Conservation (phyloP, 2,329 filamentous ascomycete species). For the Penicillium sp. region DNA sequence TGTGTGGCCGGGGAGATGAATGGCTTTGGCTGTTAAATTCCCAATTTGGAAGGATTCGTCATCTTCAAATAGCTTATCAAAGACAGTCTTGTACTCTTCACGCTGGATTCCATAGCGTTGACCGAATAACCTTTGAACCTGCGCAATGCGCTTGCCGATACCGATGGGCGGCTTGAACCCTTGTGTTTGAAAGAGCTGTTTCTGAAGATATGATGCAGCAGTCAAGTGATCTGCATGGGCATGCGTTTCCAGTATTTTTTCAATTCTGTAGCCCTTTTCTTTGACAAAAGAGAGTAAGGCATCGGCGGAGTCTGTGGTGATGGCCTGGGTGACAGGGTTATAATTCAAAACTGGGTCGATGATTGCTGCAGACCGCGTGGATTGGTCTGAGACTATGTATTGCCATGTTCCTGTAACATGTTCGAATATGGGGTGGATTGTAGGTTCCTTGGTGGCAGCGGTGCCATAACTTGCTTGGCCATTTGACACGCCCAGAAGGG, state of each 20-base stretch:
- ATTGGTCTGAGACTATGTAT: conserved; percentile 59
- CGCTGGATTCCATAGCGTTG: conserved; percentile 49
- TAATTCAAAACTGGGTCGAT: conserved; percentile 65
- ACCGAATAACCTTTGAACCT: conserved; percentile 56
- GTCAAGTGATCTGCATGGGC: conserved; percentile 55
- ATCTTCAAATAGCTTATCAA: conserved; percentile 57
- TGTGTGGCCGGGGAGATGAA: conserved; percentile 64
- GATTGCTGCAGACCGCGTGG: conserved; percentile 51
- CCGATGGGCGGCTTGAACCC: conserved; percentile 48
- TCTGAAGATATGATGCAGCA: conserved; percentile 58
- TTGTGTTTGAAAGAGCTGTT: conserved; percentile 38
- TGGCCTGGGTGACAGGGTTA: conserved; percentile 43
- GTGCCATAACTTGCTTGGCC: conserved; percentile 9
- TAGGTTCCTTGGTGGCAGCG: conserved; percentile 17
- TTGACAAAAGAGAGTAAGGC: conserved; percentile 47
- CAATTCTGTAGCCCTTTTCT: conserved; percentile 50
- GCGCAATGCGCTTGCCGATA: conserved; percentile 58
- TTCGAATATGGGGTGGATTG: conserved; percentile 38
- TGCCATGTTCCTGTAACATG: conserved; percentile 58
- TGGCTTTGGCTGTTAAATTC: conserved; percentile 45
- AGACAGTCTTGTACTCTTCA: conserved; percentile 49
- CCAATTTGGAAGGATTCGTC: conserved; percentile 58
- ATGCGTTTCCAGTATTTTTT: conserved; percentile 62
- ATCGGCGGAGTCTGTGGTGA: conserved; percentile 57
- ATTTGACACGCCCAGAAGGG: not conserved